These are phyloP conservation scores for Fusarium mundagurra DNA, from an alignment of 2,329 filamentous ascomycete species.

Conservation along the genomic window DNA sequence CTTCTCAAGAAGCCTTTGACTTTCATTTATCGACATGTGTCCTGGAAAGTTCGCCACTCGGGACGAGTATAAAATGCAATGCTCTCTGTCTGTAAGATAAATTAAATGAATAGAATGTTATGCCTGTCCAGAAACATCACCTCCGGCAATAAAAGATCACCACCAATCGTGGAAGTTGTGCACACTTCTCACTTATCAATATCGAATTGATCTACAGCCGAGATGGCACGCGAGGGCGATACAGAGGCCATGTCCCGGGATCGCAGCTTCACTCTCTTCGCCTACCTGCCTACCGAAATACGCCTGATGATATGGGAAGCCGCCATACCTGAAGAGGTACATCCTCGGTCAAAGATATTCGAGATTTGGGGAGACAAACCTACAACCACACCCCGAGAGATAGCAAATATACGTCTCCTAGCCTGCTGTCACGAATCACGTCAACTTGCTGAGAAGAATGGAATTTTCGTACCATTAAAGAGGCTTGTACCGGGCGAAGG, in stretches of 20 bases:
- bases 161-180: background rate
- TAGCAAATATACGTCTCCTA: background rate
- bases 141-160: background rate
- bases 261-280: background rate
- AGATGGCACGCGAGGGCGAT: background rate
- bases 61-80: background rate
- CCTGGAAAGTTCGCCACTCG: no score
- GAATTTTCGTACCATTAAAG: background rate
- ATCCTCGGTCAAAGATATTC: background rate
- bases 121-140: no score
- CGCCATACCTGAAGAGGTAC: background rate
- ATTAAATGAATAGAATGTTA: background rate
- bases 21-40: background rate
- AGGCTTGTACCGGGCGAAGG: background rate
- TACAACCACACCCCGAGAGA: background rate
- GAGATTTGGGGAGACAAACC: background rate
- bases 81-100: no score
- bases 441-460: background rate
- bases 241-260: no score
- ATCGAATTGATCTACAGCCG: no score
- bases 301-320: slow-evolving; percentile 4
- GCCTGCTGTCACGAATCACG: background rate
- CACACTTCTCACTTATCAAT: background rate
- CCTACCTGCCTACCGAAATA: background rate
- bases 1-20: background rate